These are phyloP conservation scores for Umbelopsis sp. DNA, from an alignment of 371 early-diverging fungal genomes.

Conservation along the genomic window DNA sequence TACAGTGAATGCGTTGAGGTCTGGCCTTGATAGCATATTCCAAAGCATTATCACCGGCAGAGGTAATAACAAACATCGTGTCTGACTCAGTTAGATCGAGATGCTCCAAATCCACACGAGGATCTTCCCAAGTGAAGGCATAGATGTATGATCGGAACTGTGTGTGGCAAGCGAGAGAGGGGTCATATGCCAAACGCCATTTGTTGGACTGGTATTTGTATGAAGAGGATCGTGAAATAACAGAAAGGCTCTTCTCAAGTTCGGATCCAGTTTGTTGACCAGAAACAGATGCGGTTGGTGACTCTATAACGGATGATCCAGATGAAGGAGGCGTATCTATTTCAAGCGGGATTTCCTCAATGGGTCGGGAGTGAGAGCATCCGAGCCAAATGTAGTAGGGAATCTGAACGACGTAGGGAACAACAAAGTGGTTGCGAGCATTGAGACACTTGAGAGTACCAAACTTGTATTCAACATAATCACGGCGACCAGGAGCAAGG, in stretches of 20 bases:
- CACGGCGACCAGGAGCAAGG: slow-evolving; percentile 77
- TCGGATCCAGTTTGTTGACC: neutral
- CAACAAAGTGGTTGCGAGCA: slow-evolving; percentile 74
- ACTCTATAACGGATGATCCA: slow-evolving; percentile 29
- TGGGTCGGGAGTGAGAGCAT: slow-evolving; percentile 40
- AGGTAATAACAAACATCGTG: slow-evolving; percentile 81
- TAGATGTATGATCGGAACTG: slow-evolving; percentile 86
- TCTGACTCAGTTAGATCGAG: slow-evolving; percentile 70
- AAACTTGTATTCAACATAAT: slow-evolving; percentile 85
- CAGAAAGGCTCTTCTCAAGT: neutral
- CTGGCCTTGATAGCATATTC: slow-evolving; percentile 78
- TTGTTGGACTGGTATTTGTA: slow-evolving; percentile 38
- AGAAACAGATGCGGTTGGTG: slow-evolving; percentile 21
- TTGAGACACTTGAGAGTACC: slow-evolving; percentile 75
- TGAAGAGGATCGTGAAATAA: slow-evolving; percentile 18
- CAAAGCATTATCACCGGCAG: slow-evolving; percentile 85
- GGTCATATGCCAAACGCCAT: slow-evolving; percentile 74
- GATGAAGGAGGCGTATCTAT: slow-evolving; percentile 43
- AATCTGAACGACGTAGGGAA: slow-evolving; percentile 76
- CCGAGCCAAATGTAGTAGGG: slow-evolving; percentile 90
- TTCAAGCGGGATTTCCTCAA: slow-evolving; percentile 30
- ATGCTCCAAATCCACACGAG: slow-evolving; percentile 73
- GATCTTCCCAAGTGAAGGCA: slow-evolving; percentile 91
- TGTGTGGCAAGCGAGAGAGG: slow-evolving; percentile 63
- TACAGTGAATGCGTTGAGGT: slow-evolving; percentile 75